These are phyloP conservation scores for Diversispora epigaea DNA, from an alignment of 192 early-diverging fungal species.

Conservation along the genomic window DNA sequence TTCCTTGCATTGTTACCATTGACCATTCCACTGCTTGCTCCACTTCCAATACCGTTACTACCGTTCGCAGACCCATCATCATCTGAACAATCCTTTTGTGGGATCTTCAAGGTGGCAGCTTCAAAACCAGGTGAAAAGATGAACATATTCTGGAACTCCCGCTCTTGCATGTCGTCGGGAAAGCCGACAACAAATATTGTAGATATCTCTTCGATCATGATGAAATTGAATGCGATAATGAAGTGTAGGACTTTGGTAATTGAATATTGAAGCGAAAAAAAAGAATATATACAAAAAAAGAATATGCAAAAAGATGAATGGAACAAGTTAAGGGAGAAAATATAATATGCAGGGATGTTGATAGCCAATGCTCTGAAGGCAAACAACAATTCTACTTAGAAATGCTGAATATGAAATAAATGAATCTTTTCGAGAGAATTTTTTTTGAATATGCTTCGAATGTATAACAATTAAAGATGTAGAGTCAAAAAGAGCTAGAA, in stretches of 20 bases:
- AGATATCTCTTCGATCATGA: constrained; percentile 82
- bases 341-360: background rate
- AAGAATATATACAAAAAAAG: constrained; percentile 3
- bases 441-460: background rate
- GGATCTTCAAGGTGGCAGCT: constrained; percentile 93
- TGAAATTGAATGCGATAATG: background rate
- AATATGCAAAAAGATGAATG: background rate
- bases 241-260: background rate
- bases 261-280: background rate
- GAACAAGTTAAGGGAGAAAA: background rate
- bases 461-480: constrained; percentile 1
- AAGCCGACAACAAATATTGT: constrained; percentile 99
- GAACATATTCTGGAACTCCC: constrained; percentile 99
- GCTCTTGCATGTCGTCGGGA: constrained; percentile 97
- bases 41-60: constrained; percentile 11
- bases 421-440: background rate
- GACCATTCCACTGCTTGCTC: constrained; percentile 41
- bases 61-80: constrained; percentile 39
- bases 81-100: constrained; percentile 62
- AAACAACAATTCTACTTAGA: constrained; percentile 21
- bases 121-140: constrained; percentile 97
- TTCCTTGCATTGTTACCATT: constrained; percentile 62
- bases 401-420: constrained; percentile 8
- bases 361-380: constrained; percentile 21
- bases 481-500: background rate